A percentile compares a stretch with the other conserved stretches of the same genome.
Conservation (phyloP, 257 asterid species). For the Ehretia macrophylla region DNA sequence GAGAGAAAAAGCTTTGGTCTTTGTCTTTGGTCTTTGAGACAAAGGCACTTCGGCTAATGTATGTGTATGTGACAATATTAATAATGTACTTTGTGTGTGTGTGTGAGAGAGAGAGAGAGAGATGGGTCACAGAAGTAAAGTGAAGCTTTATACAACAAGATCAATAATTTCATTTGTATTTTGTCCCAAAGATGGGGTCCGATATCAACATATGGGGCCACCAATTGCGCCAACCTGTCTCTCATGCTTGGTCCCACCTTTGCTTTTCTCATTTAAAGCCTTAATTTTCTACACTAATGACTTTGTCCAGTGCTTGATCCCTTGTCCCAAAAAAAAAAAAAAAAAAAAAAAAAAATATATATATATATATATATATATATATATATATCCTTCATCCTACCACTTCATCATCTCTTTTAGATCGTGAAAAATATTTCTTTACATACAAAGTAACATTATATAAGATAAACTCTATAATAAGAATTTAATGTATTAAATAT, state of each 20-base stretch:
- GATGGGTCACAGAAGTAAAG: background rate
- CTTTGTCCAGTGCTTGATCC: too few species aligned
- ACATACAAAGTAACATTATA: too few species aligned
- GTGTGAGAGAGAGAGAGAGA: background rate
- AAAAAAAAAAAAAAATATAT: too few species aligned
- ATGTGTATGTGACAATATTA: background rate
- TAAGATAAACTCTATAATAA: too few species aligned
- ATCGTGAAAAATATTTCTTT: too few species aligned
- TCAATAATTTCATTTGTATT: constrained; percentile 7
- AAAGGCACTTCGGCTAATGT: background rate
- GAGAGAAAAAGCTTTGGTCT: constrained; percentile 7
- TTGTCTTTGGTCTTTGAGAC: background rate
- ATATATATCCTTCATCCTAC: too few species aligned
- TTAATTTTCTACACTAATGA: too few species aligned
- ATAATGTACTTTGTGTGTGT: background rate
- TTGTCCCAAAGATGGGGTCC: constrained; percentile 1
- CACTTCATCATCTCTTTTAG: too few species aligned
- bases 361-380: too few species aligned
- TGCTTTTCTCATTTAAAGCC: background rate
- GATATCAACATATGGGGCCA: constrained; percentile 8
- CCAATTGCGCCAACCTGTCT: constrained; percentile 2
- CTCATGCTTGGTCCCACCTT: constrained; percentile 2
- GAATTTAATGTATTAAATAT: too few species aligned
- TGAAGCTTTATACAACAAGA: background rate
- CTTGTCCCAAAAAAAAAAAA: too few species aligned